A percentile compares a stretch with the other conserved stretches of the same genome.
Conservation (phyloP, 2,329 filamentous ascomycete genomes). For the Fusarium sp. region DNA sequence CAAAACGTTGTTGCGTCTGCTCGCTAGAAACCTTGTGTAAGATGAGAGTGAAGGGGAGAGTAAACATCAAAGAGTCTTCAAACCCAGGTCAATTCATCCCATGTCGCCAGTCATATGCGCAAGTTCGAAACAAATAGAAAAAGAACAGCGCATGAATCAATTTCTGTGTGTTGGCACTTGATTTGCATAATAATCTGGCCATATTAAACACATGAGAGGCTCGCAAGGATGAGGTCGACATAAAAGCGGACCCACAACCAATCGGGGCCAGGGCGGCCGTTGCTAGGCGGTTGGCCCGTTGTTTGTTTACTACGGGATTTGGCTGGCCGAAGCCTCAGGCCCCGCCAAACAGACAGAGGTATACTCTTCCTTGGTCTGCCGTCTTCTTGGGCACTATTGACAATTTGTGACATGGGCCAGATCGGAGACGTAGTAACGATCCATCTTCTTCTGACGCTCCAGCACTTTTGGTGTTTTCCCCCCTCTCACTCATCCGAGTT, state of each 20-base stretch:
- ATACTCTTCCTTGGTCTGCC: constrained; percentile 29
- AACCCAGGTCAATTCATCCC: not conserved
- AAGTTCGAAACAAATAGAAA: not conserved
- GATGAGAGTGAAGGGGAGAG: not conserved
- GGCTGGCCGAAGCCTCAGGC: constrained; percentile 26
- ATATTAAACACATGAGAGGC: constrained; percentile 29
- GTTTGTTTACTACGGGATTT: constrained; percentile 50
- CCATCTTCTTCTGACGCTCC: constrained; percentile 30
- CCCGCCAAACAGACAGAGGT: constrained; percentile 34
- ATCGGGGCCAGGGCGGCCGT: constrained; percentile 40
- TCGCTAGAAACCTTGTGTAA: not conserved
- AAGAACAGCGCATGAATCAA: constrained; percentile 14
- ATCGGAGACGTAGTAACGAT: constrained; percentile 37
- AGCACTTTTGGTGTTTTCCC: constrained; percentile 22
- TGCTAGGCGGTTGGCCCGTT: constrained; percentile 50
- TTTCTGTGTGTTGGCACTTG: constrained; percentile 11
- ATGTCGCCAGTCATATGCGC: not conserved
- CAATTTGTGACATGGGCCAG: constrained; percentile 29
- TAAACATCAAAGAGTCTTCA: not conserved
- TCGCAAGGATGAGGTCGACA: constrained; percentile 33
- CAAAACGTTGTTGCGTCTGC: not conserved
- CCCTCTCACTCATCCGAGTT: constrained; percentile 4
- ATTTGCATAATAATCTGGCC: constrained; percentile 11
- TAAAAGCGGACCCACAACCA: constrained; percentile 35
- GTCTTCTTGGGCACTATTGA: constrained; percentile 40